Evolutionary conservation across 441 rosid genomes (phyloP), one percentile per base, ranked within the genome.

Genomic region (Hypseocharis bilobata): DNA sequence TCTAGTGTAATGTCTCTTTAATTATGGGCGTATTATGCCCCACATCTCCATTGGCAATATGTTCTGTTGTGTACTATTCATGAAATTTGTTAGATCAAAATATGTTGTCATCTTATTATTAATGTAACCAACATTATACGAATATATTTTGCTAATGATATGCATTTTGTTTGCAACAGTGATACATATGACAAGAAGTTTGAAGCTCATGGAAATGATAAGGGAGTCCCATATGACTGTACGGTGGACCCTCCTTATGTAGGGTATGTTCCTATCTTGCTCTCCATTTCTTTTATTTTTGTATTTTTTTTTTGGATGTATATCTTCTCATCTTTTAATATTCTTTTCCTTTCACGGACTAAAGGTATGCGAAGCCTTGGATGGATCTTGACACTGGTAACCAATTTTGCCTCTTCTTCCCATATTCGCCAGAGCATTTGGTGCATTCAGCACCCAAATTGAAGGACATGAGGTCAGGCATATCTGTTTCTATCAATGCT

Each of bases 341-440:
- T 65, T 45, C 5, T 63, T 62, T 65, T 60, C 27, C 27, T 65
- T 56, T 66, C 44, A 70, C 80, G 40, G 56, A 64, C 69, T 78
- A 67, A 80, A 92, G 98, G 76, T 92, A 87, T 76, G 85, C 89
- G 57, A 88, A 85, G 83, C 92, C 94, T 67, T 78, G 89, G 91
- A 62, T 80, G 72, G 87, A 92, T 73, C 74, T 72, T 71, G 84
- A 80, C 64, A 73, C 81, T 17, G 83, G 92, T 62, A 74, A 77
- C 74, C 68, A 68, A 27, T 84, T 74, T 70, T 90, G 97, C 73
- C 88, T 88, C 67, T 90, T 92, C 87, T 88, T 86, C 76, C 98
- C 97, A 67, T 80, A 87, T 74, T 80, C 96, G 38, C 97, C 96
- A 0, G 96, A 92, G 83, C 90, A 92, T 76, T 83, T 92, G 81